phyloP scores from a whole-genome alignment of 176 grass and related monocot genomes.

The Rhynchospora breviuscula region DNA sequence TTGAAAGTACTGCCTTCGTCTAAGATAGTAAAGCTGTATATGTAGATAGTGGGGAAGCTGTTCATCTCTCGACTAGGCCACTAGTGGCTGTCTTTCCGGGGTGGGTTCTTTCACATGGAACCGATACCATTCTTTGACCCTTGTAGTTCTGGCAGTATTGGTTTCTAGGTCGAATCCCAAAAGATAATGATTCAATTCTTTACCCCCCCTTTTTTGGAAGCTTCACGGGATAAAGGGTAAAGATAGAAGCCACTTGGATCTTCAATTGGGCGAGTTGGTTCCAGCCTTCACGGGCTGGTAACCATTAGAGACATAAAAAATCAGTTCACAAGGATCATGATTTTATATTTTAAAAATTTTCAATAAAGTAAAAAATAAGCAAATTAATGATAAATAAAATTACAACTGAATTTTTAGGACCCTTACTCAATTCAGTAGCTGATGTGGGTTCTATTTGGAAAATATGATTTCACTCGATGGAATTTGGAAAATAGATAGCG shows the following conservation, averaged over 20 bases:
- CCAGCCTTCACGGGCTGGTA: slow-evolving; percentile 7
- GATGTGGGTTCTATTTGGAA: background rate
- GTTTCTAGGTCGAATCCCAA: background rate
- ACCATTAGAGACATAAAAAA: background rate
- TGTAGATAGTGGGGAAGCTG: background rate
- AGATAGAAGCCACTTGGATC: slow-evolving; percentile 6
- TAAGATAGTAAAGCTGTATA: background rate
- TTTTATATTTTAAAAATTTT: background rate
- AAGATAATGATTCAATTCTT: background rate
- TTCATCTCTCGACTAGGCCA: background rate
- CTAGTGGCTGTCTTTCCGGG: background rate
- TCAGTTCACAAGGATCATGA: slow-evolving; percentile 8
- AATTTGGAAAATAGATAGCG: background rate
- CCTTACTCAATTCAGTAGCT: background rate
- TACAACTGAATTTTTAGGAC: background rate
- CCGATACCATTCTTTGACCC: background rate
- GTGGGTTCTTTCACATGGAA: slow-evolving; percentile 6
- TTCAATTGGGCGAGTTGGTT: slow-evolving; percentile 1
- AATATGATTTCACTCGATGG: background rate
- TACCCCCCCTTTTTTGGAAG: background rate
- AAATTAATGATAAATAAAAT: background rate
- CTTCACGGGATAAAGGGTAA: slow-evolving; percentile 16
- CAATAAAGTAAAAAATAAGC: background rate
- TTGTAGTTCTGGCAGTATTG: background rate
- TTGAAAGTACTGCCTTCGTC: background rate